Evolutionary conservation across 1,284 basidiomycete species (phyloP), one percentile per base, ranked within the genome.

Genomic region (Rhodotorula mucilaginosa): DNA sequence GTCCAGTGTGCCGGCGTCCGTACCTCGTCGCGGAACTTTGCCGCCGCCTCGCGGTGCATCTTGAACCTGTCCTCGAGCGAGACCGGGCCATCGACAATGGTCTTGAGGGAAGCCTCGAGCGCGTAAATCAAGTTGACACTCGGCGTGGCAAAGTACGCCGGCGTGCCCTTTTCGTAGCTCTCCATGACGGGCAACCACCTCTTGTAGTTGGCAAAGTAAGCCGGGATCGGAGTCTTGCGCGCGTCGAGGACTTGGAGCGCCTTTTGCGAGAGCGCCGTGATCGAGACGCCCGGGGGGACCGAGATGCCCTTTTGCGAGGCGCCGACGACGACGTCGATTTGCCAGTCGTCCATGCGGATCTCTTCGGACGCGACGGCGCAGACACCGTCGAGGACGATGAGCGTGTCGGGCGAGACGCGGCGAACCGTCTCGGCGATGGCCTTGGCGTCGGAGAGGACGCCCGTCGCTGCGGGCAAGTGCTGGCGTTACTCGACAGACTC

Each of bases 341-440:
- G 89, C 97, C 96, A 99, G 23, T 88, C 89, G 78, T 98, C 96
- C 85, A 97, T 80, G 68, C 86, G 88, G 78, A 99, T 96, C 82
- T 98, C 93, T 81, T 99, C 96, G 77, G 90, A 94, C 0, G 91
- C 96, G 19, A 98, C 94, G 12, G 93, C 90, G 84, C 97, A 99
- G 46, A 99, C 97, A 57, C 88, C 93, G 80, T 99, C 96, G 69
- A 96, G 84, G 29, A 93, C 85, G 66, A 97, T 83, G 72, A 99
- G 85, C 1, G 94, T 92, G 48, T 92, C 87, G 6, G 97, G 96
- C 4, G 92, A 93, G 76, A 92, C 86, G 60, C 86, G 84, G 79
- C 86, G 87, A 67, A 96, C 90, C 7, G 89, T 85, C 74, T 88
- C 87, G 31, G 89, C 88, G 76, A 98, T 87, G 52, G 86, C 87